Evolutionary conservation across 345 rosid genomes (phyloP).

Genomic region (Eucalyptus pumila): DNA sequence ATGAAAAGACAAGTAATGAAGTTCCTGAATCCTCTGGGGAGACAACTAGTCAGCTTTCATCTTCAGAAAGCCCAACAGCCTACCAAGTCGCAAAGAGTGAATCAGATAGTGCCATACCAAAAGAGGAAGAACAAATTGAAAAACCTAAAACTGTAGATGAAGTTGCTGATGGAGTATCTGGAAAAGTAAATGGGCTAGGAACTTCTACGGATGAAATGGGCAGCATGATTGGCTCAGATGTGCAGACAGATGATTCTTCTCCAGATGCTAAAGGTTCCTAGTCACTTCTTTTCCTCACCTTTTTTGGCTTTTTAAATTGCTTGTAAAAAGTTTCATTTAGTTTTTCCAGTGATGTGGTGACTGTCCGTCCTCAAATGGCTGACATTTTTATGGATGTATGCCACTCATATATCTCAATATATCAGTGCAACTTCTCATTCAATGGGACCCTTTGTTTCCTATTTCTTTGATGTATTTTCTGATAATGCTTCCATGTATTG

Average conservation of each 20-base stretch:
- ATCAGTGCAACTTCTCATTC: background rate
- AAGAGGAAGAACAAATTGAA: conserved; percentile 8
- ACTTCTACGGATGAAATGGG: conserved; percentile 23
- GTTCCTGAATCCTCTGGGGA: conserved; percentile 14
- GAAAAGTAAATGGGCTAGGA: conserved; percentile 10
- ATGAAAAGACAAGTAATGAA: conserved; percentile 2
- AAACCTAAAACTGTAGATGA: background rate
- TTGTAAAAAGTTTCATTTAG: background rate
- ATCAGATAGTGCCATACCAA: conserved; percentile 5
- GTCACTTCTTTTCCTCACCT: background rate
- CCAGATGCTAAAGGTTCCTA: conserved; percentile 11
- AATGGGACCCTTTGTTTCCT: background rate
- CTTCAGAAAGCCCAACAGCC: conserved; percentile 23
- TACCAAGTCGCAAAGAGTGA: conserved; percentile 10
- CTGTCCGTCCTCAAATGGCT: background rate
- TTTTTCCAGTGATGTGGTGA: background rate
- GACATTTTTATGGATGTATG: background rate
- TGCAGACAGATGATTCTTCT: conserved; percentile 11
- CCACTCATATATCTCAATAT: background rate
- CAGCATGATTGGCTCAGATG: conserved; percentile 17
- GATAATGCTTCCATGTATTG: background rate
- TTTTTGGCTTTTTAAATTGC: background rate
- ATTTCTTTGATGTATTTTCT: background rate
- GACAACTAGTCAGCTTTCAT: conserved; percentile 12
- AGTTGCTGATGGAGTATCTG: conserved; percentile 3